phyloP scores from a whole-genome alignment of 208 protist species.

The Acanthamoeba sp. region DNA sequence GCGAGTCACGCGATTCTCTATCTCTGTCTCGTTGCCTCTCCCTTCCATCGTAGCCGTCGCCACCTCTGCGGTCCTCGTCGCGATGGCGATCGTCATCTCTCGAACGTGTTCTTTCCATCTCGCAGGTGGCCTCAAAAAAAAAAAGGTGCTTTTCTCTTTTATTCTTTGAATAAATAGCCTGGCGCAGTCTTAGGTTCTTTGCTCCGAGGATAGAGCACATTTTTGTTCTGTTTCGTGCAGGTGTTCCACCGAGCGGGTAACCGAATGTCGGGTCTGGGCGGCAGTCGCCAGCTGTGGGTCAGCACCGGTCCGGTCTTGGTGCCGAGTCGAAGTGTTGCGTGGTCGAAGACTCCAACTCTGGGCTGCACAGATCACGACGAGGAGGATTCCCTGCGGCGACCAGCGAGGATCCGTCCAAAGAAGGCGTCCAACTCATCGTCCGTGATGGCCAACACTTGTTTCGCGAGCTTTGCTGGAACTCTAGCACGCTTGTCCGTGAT shows the following conservation, averaged over 20 bases:
- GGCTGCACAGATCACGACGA: no score
- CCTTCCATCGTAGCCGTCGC: not conserved
- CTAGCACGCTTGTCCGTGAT: constrained; percentile 46
- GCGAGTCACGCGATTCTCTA: not conserved
- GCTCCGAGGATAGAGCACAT: no score
- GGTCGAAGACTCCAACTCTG: no score
- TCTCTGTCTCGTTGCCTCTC: not conserved
- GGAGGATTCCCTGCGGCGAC: constrained; percentile 57
- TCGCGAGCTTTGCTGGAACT: constrained; percentile 41
- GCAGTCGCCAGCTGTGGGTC: no score
- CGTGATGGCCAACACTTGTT: constrained; percentile 67
- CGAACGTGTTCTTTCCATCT: not conserved
- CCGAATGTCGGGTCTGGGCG: no score
- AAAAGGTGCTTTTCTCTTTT: no score
- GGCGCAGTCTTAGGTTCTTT: no score
- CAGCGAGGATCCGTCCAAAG: constrained; percentile 66
- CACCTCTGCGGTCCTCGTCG: not conserved
- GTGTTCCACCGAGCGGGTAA: no score
- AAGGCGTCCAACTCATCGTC: constrained; percentile 67
- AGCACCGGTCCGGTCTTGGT: no score
- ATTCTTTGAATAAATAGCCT: not conserved
- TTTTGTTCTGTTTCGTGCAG: no score
- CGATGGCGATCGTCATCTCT: not conserved
- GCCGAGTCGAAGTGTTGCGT: no score
- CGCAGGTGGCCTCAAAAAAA: no score